A percentile compares a stretch with the other conserved stretches of the same genome.
Evolutionary conservation across 1,284 basidiomycete species (phyloP).

Genomic region (Gymnopus androsaceus): DNA sequence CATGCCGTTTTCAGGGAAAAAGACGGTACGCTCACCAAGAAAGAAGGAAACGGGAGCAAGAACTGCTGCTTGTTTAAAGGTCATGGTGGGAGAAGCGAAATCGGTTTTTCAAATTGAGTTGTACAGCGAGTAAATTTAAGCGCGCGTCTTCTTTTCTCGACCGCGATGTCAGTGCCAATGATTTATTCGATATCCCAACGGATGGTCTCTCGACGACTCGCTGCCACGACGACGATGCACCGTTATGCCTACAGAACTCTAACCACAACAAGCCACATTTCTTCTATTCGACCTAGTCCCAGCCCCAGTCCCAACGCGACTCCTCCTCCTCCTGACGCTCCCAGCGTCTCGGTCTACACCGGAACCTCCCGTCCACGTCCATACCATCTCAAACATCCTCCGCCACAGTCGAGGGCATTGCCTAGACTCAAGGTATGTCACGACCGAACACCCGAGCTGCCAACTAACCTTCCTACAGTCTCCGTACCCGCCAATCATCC

Average conservation of each 20-base stretch:
- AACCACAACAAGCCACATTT: too few species aligned
- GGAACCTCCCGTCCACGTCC: slow-evolving; percentile 36
- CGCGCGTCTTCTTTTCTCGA: too few species aligned
- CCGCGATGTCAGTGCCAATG: too few species aligned
- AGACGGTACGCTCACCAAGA: slow-evolving; percentile 50
- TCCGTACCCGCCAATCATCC: slow-evolving; percentile 63
- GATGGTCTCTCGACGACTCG: too few species aligned
- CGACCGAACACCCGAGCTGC: not conserved
- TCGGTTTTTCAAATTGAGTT: too few species aligned
- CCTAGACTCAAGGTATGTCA: slow-evolving; percentile 43
- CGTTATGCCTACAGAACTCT: too few species aligned
- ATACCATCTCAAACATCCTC: slow-evolving; percentile 34
- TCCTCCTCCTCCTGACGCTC: too few species aligned
- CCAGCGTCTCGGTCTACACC: slow-evolving; percentile 28
- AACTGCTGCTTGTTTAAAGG: slow-evolving; percentile 82
- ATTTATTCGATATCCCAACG: too few species aligned
- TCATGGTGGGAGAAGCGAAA: slow-evolving; percentile 63
- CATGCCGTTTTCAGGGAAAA: slow-evolving; percentile 8
- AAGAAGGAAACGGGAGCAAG: slow-evolving; percentile 85
- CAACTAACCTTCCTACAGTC: slow-evolving; percentile 30
- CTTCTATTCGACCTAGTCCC: too few species aligned
- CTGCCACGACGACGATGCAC: too few species aligned
- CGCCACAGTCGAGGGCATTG: slow-evolving; percentile 37
- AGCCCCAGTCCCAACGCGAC: too few species aligned
- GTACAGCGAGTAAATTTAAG: too few species aligned